Evolutionary conservation across 441 rosid genomes (phyloP).

Genomic region (Populus trichocarpa): DNA sequence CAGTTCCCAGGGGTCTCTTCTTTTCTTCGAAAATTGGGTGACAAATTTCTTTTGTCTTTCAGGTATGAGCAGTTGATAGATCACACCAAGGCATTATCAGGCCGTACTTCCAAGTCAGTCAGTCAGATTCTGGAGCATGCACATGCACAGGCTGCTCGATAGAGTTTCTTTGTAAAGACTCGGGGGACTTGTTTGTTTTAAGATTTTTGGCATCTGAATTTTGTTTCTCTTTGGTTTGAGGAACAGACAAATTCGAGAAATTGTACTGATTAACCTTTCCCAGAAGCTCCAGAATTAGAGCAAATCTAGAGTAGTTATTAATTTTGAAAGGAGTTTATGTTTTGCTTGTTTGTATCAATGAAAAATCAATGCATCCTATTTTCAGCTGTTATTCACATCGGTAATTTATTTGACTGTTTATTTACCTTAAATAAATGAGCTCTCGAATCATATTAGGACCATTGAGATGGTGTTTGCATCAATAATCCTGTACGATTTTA

Average conservation of each 20-base stretch:
- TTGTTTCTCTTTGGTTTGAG: background rate
- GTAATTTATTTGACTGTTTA: too few relatives aligned
- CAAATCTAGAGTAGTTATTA: background rate
- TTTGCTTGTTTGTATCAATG: background rate
- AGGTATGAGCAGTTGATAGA: conserved; percentile 92
- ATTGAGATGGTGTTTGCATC: too few relatives aligned
- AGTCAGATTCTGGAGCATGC: conserved; percentile 73
- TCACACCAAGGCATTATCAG: conserved; percentile 80
- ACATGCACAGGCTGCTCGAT: conserved; percentile 66
- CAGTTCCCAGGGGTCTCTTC: background rate
- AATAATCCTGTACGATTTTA: too few relatives aligned
- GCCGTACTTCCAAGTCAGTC: conserved; percentile 81
- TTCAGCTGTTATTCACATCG: too few relatives aligned
- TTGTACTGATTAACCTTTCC: background rate
- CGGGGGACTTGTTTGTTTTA: background rate
- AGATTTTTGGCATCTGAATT: conserved; percentile 13
- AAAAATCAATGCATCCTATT: background rate
- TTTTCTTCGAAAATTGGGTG: background rate
- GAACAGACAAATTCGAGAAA: background rate
- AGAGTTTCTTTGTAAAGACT: conserved; percentile 15
- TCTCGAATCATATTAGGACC: too few relatives aligned
- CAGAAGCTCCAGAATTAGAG: background rate
- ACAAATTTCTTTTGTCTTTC: background rate
- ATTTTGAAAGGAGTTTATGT: background rate
- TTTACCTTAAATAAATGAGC: too few relatives aligned